Base-by-base conservation (phyloP, 164 flowering plant species). In the Stephania cephalantha region DNA sequence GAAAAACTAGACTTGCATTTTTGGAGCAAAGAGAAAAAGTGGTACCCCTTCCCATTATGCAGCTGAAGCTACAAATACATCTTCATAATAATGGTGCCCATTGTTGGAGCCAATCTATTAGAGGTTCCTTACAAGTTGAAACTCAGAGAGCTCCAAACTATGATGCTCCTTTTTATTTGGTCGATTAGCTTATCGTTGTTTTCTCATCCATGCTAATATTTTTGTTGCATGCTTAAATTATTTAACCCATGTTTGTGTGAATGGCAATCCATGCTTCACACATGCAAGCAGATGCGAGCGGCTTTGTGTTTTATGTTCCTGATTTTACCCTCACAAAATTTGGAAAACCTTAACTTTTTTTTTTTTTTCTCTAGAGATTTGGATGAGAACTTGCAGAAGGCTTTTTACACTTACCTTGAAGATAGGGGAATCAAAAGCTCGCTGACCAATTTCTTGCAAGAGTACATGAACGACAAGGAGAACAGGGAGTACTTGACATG, bases 391-490 rank as follows among this genome's bases (percentile, higher is more conserved):
- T 58, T 78, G 75, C 79, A 74, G 68, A 71, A 63, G 52, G 77
- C 75, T 46, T 70, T 76, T 15, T 58, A 58, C 63, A 67, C 50
- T 46, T 81, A 81, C 75, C 67, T 81, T 45, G 81, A 81, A 71
- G 75, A 10, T 17, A 81, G 81, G 74, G 84, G 84, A 45, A 78
- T 81, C 71, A 71, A 71, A 45, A 68, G 71, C 70, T 55, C 73
- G 18, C 58, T 81, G 70, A 58, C 75, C 12, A 63, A 73, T 67
- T 79, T 76, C 69, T 68, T 81, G 81, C 79, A 71, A 64, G 76
- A 76, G 17, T 81, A 81, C 75, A 76, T 81, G 81, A 68, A 74
- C 45, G 48, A 53, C 53, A 81, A 78, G 78, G 78, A 81, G 25
- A 46, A 48, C 44, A 73, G 71, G 45, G 84, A 81, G 72, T 81